Evolutionary conservation across 768 basidiomycete genomes (phyloP), one percentile per base, ranked within the genome.

Genomic region (Austroboletus eburneus): DNA sequence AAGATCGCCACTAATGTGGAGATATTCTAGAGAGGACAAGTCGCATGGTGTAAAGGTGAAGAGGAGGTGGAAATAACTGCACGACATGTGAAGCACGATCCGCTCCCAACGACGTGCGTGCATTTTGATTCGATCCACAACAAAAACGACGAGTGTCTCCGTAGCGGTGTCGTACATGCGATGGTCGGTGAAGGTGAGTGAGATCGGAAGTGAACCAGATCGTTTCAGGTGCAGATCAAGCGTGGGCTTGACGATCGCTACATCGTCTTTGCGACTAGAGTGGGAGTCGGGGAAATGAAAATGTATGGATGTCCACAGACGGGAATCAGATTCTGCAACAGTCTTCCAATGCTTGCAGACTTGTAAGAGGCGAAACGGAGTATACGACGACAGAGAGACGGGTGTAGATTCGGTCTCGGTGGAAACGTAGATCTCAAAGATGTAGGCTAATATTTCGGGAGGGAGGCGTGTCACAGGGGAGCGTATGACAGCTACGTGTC

Each of bases 361-460:
- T 14, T 49, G 51, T 3, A 39, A 30, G 18, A 65, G 54, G 46
- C 20, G 42, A 29, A 51, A 45, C 1, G 53, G 51, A 6, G 49
- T 47, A 1, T 40, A 45, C 0, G 37, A 29, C 12, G 23, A 10
- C 2, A 30, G 3, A 24, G 14, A 17, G 16, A 32, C 9, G 2
- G 23, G 21, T 3, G 21, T 18, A n/a, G 12, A 30, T 14, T 25
- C 34, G 18, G 17, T 40, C 17, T 14, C 27, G 18, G 5, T 18
- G 20, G 3, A n/a, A 5, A 56, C 27, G 34, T 27, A 53, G 14
- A 50, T 8, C 18, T 47, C 46, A 24, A 54, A 62, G 9, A 59
- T 39, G 24, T 41, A 20, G 10, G 33, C 22, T 24, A 72, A 43
- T 74, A 78, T 63, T 67, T 80, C 54, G 4, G 48, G 29, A 14